Evolutionary conservation across 352 stramenopile species (phyloP).

Genomic region (Peronospora farinosa): DNA sequence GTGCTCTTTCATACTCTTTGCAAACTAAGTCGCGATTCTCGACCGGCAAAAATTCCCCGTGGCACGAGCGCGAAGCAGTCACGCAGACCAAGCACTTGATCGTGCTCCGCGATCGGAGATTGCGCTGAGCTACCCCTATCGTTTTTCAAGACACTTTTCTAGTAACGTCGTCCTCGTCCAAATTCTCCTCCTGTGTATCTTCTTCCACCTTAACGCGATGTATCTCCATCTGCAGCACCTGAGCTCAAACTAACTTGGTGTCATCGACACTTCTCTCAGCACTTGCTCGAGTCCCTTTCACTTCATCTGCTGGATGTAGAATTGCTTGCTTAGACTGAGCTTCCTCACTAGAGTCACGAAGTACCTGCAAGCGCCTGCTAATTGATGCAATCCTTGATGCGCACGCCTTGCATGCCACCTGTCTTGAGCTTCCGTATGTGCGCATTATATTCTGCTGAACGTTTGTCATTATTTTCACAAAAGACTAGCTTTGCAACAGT

Average conservation of each 20-base stretch:
- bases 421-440: too few species aligned
- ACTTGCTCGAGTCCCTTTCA: slow-evolving; percentile 87
- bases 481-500: slow-evolving; percentile 45
- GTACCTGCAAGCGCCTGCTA: too few species aligned
- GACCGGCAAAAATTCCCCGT: slow-evolving; percentile 90
- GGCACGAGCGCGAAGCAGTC: slow-evolving; percentile 84
- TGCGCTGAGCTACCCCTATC: slow-evolving; percentile 60
- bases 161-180: slow-evolving; percentile 82
- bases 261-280: slow-evolving; percentile 92
- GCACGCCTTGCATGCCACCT: too few species aligned
- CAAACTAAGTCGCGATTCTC: slow-evolving; percentile 92
- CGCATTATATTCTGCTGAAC: slow-evolving; percentile 94
- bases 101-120: slow-evolving; percentile 84
- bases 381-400: slow-evolving; percentile 86
- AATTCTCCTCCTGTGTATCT: slow-evolving; percentile 88
- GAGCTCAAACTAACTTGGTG: slow-evolving; percentile 89
- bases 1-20: slow-evolving; percentile 91
- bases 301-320: slow-evolving; percentile 96
- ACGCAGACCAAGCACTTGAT: slow-evolving; percentile 88
- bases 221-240: slow-evolving; percentile 86
- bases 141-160: too few species aligned
- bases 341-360: too few species aligned
- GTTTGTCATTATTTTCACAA: slow-evolving; percentile 93
- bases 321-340: too few species aligned
- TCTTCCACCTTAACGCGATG: slow-evolving; percentile 83